Base-by-base conservation (phyloP, 306 rosid genomes). In the Quercus aquifolioides region DNA sequence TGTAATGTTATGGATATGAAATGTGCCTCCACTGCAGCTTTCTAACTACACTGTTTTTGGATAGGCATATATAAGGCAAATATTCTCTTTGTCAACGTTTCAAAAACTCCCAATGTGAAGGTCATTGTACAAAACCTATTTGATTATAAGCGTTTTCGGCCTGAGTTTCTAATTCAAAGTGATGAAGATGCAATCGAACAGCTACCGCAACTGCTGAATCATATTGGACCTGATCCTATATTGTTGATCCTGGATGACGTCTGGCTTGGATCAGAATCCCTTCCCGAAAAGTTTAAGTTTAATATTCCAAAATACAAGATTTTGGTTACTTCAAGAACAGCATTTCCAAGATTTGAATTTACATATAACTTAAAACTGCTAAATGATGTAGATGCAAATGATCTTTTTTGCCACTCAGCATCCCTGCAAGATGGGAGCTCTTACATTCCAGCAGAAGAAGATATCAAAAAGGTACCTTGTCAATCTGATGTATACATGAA, bases 181-280 rank as follows among this genome's bases (percentile, higher is more conserved):
- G 87, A 84, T 1, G 90, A 82, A 54, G 84, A 43, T 5, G 76
- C 81, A 1, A 14, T 56, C 35, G 9, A 76, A 54, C 74, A 79
- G 46, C 76, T 89, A 68, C 86, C 75, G 81, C 4, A 52, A 33
- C 82, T 84, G 80, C 64, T 88, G 25, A 82, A 74, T n/a, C 25
- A 38, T 52, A 71, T 78, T 71, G 73, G 69, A 69, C 12, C 28
- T 17, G 49, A 52, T 18, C 88, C 86, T 51, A 43, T 83, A 5
- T 17, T 92, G 79, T 67, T 90, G 83, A 90, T 92, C 12, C 46
- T 92, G 15, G 97, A 92, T 58, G 90, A 88, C 69, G 91, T 92
- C 77, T 83, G 86, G 90, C 52, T 59, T 0, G 82, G 74, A 38
- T 80, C 92, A 15, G 91, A 75, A 56, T 72, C 59, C 73, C 84